A percentile compares a stretch with the other conserved stretches of the same genome.
Evolutionary conservation across 2,329 filamentous ascomycete species (phyloP).

Genomic region (Dactylellina cionopaga): DNA sequence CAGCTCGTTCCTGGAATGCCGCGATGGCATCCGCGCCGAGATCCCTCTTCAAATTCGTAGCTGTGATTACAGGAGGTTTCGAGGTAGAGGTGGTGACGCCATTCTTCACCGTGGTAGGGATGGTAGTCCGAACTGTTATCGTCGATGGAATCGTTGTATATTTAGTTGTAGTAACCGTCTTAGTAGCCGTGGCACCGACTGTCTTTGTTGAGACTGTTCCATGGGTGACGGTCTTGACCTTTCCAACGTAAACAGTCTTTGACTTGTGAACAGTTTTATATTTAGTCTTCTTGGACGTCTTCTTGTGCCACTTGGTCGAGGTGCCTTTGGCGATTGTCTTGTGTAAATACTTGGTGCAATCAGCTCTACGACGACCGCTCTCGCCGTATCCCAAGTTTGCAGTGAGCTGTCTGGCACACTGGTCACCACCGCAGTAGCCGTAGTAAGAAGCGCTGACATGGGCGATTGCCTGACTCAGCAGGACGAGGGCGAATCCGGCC

Average conservation of each 20-base stretch:
- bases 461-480: slow-evolving; percentile 21
- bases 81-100: neutral
- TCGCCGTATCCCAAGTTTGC: neutral
- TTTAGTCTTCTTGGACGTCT: neutral
- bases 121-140: neutral
- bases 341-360: slow-evolving; percentile 11
- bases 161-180: neutral
- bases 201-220: too few species aligned
- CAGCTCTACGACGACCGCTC: neutral
- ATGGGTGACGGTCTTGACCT: neutral
- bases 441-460: slow-evolving; percentile 12
- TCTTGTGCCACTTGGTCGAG: slow-evolving; percentile 22
- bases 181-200: neutral
- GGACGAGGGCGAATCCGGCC: slow-evolving; percentile 13
- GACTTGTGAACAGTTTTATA: neutral
- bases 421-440: slow-evolving; percentile 12
- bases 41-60: neutral
- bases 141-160: too few species aligned
- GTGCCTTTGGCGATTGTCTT: slow-evolving; percentile 14
- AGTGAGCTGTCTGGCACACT: slow-evolving; percentile 16
- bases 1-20: too few species aligned
- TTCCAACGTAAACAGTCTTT: neutral
- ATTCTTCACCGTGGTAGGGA: too few species aligned
- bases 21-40: too few species aligned
- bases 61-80: neutral